These are phyloP conservation scores for Fraxinus floribunda DNA, from an alignment of 305 asterid species.

Conservation along the genomic window DNA sequence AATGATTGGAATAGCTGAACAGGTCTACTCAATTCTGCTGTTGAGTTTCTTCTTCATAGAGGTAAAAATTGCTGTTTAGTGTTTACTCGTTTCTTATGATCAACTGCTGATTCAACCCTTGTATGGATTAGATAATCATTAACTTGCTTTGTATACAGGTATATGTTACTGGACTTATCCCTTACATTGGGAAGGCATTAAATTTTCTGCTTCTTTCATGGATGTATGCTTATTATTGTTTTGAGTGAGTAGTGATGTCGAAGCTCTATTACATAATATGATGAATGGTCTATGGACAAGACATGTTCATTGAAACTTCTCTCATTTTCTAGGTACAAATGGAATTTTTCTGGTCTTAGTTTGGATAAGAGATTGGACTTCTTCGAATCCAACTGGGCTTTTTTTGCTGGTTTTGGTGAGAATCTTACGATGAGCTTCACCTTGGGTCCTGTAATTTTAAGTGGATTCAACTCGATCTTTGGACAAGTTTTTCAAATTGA, in stretches of 20 bases:
- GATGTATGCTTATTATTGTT: conserved; percentile 98
- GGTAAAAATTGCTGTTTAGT: conserved; percentile 39
- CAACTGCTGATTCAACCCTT: conserved; percentile 12
- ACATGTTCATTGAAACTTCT: conserved; percentile 16
- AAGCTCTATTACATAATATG: conserved; percentile 6
- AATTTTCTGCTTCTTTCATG: conserved; percentile 82
- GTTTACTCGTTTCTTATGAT: not conserved
- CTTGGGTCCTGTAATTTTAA: too few species aligned
- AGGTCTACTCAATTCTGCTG: conserved; percentile 75
- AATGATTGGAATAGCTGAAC: conserved; percentile 81
- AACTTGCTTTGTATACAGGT: conserved; percentile 32
- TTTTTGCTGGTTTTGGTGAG: conserved; percentile 94
- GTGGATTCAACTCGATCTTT: not conserved
- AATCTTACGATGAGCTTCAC: not conserved
- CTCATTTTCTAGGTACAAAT: conserved; percentile 66
- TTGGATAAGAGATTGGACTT: conserved; percentile 92
- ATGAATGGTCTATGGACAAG: conserved; percentile 1
- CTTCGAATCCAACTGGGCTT: conserved; percentile 95
- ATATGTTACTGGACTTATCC: conserved; percentile 67
- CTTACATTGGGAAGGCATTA: conserved; percentile 63
- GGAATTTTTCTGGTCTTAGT: conserved; percentile 89
- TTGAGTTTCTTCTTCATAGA: conserved; percentile 82
- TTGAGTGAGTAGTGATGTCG: conserved; percentile 66
- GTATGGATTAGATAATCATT: not conserved
- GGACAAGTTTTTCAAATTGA: not conserved